Percentiles rank a stretch among this genome's conserved stretches.
Conservation (phyloP, 2,329 filamentous ascomycete genomes). For the Aspergillus latus region DNA sequence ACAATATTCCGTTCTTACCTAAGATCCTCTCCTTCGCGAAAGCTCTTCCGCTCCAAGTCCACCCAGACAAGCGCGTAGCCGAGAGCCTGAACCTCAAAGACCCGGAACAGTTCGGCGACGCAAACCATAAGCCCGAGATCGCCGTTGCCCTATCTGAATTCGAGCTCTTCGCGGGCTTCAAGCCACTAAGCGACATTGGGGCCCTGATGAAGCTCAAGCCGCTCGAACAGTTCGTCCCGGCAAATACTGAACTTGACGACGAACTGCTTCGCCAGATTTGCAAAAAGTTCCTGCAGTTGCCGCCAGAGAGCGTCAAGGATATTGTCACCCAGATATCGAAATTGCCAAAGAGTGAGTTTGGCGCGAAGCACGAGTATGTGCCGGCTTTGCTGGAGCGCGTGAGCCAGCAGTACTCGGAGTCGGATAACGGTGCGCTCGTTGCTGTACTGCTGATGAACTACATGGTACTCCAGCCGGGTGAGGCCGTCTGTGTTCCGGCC, state of each 20-base stretch:
- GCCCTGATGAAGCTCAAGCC: conserved; percentile 57
- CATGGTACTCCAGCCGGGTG: conserved; percentile 62
- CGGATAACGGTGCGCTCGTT: conserved; percentile 67
- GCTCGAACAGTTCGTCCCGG: conserved; percentile 55
- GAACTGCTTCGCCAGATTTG: conserved; percentile 59
- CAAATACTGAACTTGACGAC: conserved; percentile 53
- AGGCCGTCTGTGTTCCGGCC: conserved; percentile 69
- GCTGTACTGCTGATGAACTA: conserved; percentile 75
- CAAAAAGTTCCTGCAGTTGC: conserved; percentile 53
- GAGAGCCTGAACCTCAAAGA: conserved; percentile 63
- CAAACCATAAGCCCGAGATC: conserved; percentile 80
- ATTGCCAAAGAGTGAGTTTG: conserved; percentile 51
- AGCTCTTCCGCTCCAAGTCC: conserved; percentile 71
- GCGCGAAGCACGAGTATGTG: conserved; percentile 56
- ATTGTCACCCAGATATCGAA: conserved; percentile 55
- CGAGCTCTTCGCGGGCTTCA: conserved; percentile 75
- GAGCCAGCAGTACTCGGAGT: conserved; percentile 61
- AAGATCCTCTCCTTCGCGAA: conserved; percentile 75
- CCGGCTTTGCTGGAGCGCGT: conserved; percentile 65
- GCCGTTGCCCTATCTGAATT: conserved; percentile 70
- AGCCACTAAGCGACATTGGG: conserved; percentile 62
- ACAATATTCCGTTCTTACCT: conserved; percentile 69
- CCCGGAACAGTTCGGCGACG: conserved; percentile 66
- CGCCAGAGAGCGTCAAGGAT: conserved; percentile 54
- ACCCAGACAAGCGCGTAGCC: conserved; percentile 69